A percentile compares a stretch with the other conserved stretches of the same genome.
These are phyloP conservation scores for Piloderma croceum DNA, from an alignment of 768 basidiomycete genomes.

Conservation along the genomic window DNA sequence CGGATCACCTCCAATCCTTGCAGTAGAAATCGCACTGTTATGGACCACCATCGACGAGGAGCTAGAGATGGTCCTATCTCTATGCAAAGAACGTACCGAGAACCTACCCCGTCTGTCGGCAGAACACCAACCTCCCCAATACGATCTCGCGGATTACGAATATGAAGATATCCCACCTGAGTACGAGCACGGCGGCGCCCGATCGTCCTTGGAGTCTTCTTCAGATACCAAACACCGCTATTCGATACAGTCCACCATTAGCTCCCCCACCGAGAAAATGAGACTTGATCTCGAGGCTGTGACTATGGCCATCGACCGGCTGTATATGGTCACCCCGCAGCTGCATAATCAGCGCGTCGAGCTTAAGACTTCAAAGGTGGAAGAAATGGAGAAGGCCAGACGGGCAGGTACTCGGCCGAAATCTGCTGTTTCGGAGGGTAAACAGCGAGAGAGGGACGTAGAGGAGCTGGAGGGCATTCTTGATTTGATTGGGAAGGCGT, in stretches of 20 bases:
- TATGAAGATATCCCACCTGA: constrained; percentile 44
- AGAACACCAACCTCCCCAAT: constrained; percentile 39
- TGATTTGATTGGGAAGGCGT: constrained; percentile 65
- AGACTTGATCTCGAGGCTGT: constrained; percentile 80
- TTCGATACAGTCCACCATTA: constrained; percentile 10
- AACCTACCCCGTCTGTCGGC: constrained; percentile 1
- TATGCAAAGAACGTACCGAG: constrained; percentile 60
- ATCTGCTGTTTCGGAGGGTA: constrained; percentile 33
- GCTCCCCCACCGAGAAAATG: constrained; percentile 65
- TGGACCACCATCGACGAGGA: constrained; percentile 75
- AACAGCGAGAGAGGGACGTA: constrained; percentile 38
- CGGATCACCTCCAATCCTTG: constrained; percentile 39
- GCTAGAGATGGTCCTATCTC: constrained; percentile 58
- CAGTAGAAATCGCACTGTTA: constrained; percentile 57
- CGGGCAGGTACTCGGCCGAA: constrained; percentile 30
- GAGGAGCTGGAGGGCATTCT: constrained; percentile 67
- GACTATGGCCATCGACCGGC: constrained; percentile 81
- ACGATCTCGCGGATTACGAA: constrained; percentile 31
- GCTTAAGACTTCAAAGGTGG: constrained; percentile 63
- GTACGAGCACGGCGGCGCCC: constrained; percentile 38
- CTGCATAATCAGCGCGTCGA: constrained; percentile 92
- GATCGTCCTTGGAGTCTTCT: constrained; percentile 35
- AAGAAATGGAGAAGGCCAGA: constrained; percentile 69
- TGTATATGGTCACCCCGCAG: constrained; percentile 84
- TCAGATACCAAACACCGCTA: constrained; percentile 29